A percentile compares a stretch with the other conserved stretches of the same genome.
phyloP scores from a whole-genome alignment of 768 basidiomycete genomes.

The Boletales sp. region DNA sequence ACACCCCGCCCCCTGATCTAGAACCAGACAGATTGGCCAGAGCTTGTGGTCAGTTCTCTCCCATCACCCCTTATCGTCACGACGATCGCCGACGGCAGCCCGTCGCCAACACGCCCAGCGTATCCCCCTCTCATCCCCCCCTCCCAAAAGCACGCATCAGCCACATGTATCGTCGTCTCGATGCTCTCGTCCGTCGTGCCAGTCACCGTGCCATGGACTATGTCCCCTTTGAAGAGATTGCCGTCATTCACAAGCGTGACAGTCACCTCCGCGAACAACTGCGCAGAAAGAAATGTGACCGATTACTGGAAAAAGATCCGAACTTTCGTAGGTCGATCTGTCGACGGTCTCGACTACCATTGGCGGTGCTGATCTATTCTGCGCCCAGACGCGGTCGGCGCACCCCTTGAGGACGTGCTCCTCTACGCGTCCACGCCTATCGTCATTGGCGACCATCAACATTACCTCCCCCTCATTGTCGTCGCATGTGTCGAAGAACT shows the following conservation, averaged over 20 bases:
- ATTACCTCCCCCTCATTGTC: conserved; percentile 38
- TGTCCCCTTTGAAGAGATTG: conserved; percentile 22
- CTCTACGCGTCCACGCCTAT: conserved; percentile 31
- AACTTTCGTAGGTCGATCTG: conserved; percentile 23
- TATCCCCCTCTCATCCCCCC: conserved; percentile 3
- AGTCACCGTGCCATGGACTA: conserved; percentile 27
- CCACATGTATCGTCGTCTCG: conserved; percentile 25
- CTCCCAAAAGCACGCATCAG: conserved; percentile 18
- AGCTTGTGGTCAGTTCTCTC: conserved; percentile 24
- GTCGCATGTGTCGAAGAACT: conserved; percentile 44
- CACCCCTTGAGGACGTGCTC: conserved; percentile 33
- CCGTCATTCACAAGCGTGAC: conserved; percentile 14
- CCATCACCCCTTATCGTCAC: conserved; percentile 3
- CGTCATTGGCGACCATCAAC: conserved; percentile 34
- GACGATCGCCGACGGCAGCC: conserved; percentile 3
- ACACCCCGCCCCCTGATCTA: conserved; percentile 25
- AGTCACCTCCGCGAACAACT: conserved; percentile 23
- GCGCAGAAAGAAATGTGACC: conserved; percentile 14
- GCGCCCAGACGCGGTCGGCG: conserved; percentile 33
- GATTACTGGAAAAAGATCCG: conserved; percentile 18
- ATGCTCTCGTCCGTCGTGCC: conserved; percentile 20
- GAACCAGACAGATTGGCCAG: conserved; percentile 27
- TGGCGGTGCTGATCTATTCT: neutral
- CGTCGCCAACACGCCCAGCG: neutral
- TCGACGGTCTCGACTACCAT: neutral